Evolutionary conservation across 1,284 basidiomycete species (phyloP).

Genomic region (Cutaneotrichosporon sp.): DNA sequence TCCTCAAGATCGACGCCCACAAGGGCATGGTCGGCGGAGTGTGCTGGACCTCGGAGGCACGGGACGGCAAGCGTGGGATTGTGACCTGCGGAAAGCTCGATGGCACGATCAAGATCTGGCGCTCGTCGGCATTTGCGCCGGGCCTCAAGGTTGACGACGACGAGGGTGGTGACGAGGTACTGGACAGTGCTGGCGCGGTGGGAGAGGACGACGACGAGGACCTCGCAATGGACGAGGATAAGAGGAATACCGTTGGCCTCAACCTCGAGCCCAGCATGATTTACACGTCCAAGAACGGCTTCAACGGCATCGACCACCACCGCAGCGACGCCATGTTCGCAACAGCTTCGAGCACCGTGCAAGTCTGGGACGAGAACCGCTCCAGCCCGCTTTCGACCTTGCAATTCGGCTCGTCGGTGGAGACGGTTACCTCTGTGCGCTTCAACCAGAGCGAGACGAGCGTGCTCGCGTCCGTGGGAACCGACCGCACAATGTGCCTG

Average conservation of each 20-base stretch:
- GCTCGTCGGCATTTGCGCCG: constrained; percentile 53
- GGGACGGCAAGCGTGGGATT: constrained; percentile 63
- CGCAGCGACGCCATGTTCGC: constrained; percentile 82
- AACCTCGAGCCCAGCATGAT: constrained; percentile 63
- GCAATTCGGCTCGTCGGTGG: constrained; percentile 76
- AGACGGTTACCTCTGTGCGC: constrained; percentile 80
- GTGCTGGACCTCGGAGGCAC: constrained; percentile 50
- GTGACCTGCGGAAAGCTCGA: constrained; percentile 86
- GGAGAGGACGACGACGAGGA: constrained; percentile 50
- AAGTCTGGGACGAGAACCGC: constrained; percentile 97
- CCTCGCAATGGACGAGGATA: constrained; percentile 45
- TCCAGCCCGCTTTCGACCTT: constrained; percentile 72
- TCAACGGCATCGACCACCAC: constrained; percentile 95
- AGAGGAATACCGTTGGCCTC: constrained; percentile 40
- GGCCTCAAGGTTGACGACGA: constrained; percentile 44
- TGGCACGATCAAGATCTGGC: constrained; percentile 88
- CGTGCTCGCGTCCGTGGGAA: constrained; percentile 88
- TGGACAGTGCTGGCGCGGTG: constrained; percentile 47
- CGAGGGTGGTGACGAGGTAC: constrained; percentile 41
- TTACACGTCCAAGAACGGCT: constrained; percentile 77
- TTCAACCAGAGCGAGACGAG: constrained; percentile 95
- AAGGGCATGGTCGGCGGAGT: constrained; percentile 84
- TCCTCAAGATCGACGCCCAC: constrained; percentile 76
- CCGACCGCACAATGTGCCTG: constrained; percentile 89
- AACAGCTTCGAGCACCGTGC: constrained; percentile 87